A percentile compares a stretch with the other conserved stretches of the same genome.
phyloP scores from a whole-genome alignment of 1,139 yeast species.

The Geotrichum cucujoidarum region DNA sequence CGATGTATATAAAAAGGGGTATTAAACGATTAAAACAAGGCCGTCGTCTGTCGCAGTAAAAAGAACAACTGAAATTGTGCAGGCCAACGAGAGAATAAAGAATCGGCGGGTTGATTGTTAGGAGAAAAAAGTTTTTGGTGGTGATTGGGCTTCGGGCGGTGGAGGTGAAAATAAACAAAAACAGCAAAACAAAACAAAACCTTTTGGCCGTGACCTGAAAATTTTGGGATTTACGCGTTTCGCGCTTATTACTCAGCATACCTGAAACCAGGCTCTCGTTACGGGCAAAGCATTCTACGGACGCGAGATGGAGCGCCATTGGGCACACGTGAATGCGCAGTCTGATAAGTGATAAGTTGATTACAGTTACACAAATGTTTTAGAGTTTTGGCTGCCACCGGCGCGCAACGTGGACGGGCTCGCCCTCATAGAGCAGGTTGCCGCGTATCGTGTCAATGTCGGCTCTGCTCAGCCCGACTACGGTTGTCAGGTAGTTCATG shows the following conservation, averaged over 20 bases:
- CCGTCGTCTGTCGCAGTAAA: not conserved
- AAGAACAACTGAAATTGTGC: not conserved
- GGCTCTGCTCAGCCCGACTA: constrained; percentile 45
- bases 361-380: not conserved
- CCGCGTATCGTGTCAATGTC: constrained; percentile 51
- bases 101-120: not conserved
- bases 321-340: not conserved
- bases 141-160: not conserved
- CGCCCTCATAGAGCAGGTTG: constrained; percentile 35
- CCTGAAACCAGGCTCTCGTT: no score
- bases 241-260: no score
- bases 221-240: no score
- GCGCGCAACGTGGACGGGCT: constrained; percentile 9
- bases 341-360: not conserved
- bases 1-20: no score
- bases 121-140: not conserved
- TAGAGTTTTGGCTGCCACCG: no score
- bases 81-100: not conserved
- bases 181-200: no score
- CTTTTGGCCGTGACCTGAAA: no score
- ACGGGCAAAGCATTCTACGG: no score
- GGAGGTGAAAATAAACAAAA: not conserved
- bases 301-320: not conserved
- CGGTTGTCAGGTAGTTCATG: constrained; percentile 45
- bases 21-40: no score